These are phyloP conservation scores for Cenchrus fungigraminus DNA, from an alignment of 176 grass and related monocot species.

Conservation along the genomic window DNA sequence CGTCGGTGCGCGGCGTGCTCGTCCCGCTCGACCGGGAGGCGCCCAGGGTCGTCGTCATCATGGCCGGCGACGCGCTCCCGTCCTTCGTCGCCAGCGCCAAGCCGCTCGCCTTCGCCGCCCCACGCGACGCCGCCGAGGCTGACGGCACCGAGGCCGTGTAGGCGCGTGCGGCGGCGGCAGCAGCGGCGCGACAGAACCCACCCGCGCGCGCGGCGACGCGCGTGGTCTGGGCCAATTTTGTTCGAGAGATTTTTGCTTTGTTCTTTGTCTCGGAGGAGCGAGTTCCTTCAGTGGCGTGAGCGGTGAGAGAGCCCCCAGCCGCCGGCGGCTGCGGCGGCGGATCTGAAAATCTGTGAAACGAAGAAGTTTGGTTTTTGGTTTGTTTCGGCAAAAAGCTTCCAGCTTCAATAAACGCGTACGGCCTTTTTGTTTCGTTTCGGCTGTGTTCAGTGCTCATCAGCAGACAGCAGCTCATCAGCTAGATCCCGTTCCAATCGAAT, in stretches of 20 bases:
- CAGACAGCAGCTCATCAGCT: no score
- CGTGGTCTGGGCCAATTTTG: constrained; percentile 44
- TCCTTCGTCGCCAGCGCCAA: constrained; percentile 59
- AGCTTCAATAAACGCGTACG: constrained; percentile 20
- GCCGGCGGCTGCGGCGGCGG: background rate
- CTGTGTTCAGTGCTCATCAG: background rate
- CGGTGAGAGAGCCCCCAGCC: background rate
- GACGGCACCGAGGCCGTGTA: background rate
- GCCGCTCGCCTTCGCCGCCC: background rate
- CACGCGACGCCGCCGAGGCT: background rate
- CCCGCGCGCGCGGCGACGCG: background rate
- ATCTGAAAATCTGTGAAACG: background rate
- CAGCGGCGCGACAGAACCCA: no score
- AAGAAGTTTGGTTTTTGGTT: constrained; percentile 9
- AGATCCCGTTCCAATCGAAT: background rate
- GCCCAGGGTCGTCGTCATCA: constrained; percentile 49
- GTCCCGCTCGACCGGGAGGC: constrained; percentile 47
- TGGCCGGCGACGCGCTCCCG: constrained; percentile 42
- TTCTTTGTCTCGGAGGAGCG: background rate
- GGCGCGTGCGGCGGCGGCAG: background rate
- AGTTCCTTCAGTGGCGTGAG: background rate
- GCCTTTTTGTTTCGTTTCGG: background rate
- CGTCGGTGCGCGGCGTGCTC: background rate
- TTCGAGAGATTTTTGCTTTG: background rate
- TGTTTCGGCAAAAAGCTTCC: constrained; percentile 14